These are phyloP conservation scores for Aspergillus viridinutans DNA, from an alignment of 2,329 filamentous ascomycete species.

Conservation along the genomic window DNA sequence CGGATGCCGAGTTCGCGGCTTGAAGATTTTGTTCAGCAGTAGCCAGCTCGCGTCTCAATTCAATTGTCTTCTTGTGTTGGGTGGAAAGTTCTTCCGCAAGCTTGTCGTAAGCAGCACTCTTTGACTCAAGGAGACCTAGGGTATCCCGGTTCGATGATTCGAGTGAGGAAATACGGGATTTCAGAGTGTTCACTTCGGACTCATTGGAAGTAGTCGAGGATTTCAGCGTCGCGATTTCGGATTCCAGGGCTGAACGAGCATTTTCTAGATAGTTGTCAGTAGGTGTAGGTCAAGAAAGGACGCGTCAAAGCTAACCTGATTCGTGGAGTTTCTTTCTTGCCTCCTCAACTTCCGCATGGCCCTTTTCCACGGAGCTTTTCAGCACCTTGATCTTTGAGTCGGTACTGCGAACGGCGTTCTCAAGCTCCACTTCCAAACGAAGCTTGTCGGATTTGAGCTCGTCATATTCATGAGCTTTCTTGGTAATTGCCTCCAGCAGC, in stretches of 20 bases:
- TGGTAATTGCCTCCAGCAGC: constrained; percentile 69
- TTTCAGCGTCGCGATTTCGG: constrained; percentile 74
- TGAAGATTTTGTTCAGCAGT: constrained; percentile 79
- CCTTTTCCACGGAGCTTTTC: constrained; percentile 77
- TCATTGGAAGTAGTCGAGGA: constrained; percentile 63
- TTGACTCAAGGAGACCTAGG: constrained; percentile 81
- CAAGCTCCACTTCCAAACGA: constrained; percentile 84
- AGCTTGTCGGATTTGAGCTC: constrained; percentile 82
- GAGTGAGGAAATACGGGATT: constrained; percentile 77
- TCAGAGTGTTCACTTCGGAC: constrained; percentile 69
- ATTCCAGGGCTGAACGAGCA: constrained; percentile 68
- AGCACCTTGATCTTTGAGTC: constrained; percentile 79
- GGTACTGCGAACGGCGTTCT: constrained; percentile 78
- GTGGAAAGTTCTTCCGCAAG: constrained; percentile 81
- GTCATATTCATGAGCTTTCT: constrained; percentile 79
- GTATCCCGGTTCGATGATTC: constrained; percentile 92
- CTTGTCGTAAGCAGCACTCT: constrained; percentile 79
- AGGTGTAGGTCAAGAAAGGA: neutral
- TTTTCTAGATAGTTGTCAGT: constrained; percentile 57
- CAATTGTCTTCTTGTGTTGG: constrained; percentile 82
- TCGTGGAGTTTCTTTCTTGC: constrained; percentile 74
- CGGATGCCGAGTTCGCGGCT: constrained; percentile 71
- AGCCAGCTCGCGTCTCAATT: constrained; percentile 77
- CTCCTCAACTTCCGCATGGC: constrained; percentile 76
- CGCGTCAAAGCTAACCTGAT: constrained; percentile 58